Evolutionary conservation across 1,284 basidiomycete species (phyloP), one percentile per base, ranked within the genome.

Genomic region (Cryptococcus sp.): DNA sequence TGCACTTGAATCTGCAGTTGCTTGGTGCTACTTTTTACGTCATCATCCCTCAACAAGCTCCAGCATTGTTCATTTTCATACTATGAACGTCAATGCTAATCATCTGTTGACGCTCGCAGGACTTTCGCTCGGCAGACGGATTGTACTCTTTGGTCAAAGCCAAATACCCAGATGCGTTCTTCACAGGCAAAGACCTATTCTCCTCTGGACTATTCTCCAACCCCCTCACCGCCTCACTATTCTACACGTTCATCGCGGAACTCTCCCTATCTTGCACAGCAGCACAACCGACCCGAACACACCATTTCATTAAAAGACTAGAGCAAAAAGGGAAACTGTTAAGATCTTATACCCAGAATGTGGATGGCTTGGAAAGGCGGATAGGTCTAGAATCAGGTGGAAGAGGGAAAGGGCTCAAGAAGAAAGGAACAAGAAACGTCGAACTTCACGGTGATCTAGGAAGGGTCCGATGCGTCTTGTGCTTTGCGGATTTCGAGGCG

Each of bases 371-470:
- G 20, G 94, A 97, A 75, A 87, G 88, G 66, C 83, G 84, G 54
- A 86, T 86, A 1, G 94, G 93, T 0, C 82, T 97, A 7, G 83
- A 57, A 87, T 87, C 73, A 82, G 86, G 47, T 86, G 88, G 78
- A 74, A 63, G 74, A 38, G 70, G 70, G 8, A 66, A 68, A 15
- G 75, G 73, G 38, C 55, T 89, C 53, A 83, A 82, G 66, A 81
- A 83, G 34, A 87, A 83, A 73, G 86, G 87, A 52, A 86, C 91
- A 22, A 84, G 87, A 61, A 93, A 91, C 71, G 86, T 95, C 37
- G 91, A 94, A 72, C 80, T 95, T n/a, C 92, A 95, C 72, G 92
- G 92, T 23, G 89, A 94, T 74, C 88, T 94, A 45, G 90, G 91
- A 59, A 85, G 88, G 45, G 89, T 94, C 39, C 85, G 91, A 39